Evolutionary conservation across 495 filamentous ascomycete genomes (phyloP), one percentile per base, ranked within the genome.

Genomic region (Hypoxylon perforatum): DNA sequence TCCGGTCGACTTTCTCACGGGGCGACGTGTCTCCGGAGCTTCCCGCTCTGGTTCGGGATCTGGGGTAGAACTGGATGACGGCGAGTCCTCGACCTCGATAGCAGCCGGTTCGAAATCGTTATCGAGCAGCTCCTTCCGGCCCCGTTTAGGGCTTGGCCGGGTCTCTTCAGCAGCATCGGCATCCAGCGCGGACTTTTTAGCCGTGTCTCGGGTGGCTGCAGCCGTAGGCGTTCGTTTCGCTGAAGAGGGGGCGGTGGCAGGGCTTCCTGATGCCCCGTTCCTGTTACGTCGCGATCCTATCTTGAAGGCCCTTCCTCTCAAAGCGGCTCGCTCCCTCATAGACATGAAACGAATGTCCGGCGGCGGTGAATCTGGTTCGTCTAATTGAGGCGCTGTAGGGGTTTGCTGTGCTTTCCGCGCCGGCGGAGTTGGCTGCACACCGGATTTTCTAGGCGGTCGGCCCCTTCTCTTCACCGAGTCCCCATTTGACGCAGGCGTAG

Each of bases 291-390:
- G 58, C 12, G 60, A 60, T 8, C 69, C 63, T 28, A 81, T 82
- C 70, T 76, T 81, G 57, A 81, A 69, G 44, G 77, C 82, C 61
- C 75, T 81, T 41, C 80, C 80, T 44, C 72, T 76, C 11, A 80
- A 61, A 42, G 72, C 76, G 73, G 80, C 78, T n/a, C 79, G 70
- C 23, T 82, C 81, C 33, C 74, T 74, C 76, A 84, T 76, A 7
- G 81, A 82, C 70, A 82, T 70, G 23, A 75, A 76, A 15, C 47
- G 65, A 33, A 48, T 57, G 47, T 69, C 65, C 12, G 65, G 65
- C 5, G 60, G 28, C 9, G 65, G 55, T 23, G 57, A 28, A 28
- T 28, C 62, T 14, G 45, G 23, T 17, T 46, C 56, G 8, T 57
- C 39, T 12, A 25, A 15, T 1, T 57, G 41, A 6, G 48, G 21